Base-by-base conservation (phyloP, 2,329 filamentous ascomycete genomes). In the Clonostachys sp. region DNA sequence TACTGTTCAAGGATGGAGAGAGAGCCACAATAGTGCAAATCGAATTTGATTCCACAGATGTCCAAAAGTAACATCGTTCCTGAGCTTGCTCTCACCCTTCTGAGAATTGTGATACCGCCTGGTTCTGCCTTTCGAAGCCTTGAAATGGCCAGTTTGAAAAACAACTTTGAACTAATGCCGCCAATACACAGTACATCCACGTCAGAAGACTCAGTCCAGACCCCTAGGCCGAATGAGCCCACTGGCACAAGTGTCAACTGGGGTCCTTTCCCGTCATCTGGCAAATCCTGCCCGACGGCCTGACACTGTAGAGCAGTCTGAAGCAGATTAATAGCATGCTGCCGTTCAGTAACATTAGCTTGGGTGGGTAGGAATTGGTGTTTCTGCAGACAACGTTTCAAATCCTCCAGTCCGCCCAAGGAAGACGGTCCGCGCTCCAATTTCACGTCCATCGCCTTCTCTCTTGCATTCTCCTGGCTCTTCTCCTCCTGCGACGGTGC, bases 111-210 rank as follows among this genome's bases (percentile, higher is more conserved):
- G 36, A 85, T 61, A 0, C 66, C 73, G 17, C 62, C 57, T 2
- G 59, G 51, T 1, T 66, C 59, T 2, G 73, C 73, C 49, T 68
- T 77, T 30, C 69, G 69, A 10, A 87, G 62, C 9, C 79, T 72
- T 55, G 81, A 76, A 2, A 68, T 64, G 6, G 77, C 78, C 14
- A 87, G 65, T 10, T 76, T 61, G 57, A 86, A 85, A 59, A 87
- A 87, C 0, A 74, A 80, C 49, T 70, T 73, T 2, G 80, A 65
- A 56, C 80, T 81, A 48, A 84, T 80, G 18, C 76, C 72, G 2
- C 83, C 81, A 51, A 87, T 78, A 53, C 77, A 85, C 6, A 87
- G 70, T 54, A 81, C 83, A 61, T 88, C 82, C 7, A 88, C 72
- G 53, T 86, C 81, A 2, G 83, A 87, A 0, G 71, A 59, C 2